Evolutionary conservation across 768 basidiomycete species (phyloP).

Genomic region (Lactifluus rugatus): DNA sequence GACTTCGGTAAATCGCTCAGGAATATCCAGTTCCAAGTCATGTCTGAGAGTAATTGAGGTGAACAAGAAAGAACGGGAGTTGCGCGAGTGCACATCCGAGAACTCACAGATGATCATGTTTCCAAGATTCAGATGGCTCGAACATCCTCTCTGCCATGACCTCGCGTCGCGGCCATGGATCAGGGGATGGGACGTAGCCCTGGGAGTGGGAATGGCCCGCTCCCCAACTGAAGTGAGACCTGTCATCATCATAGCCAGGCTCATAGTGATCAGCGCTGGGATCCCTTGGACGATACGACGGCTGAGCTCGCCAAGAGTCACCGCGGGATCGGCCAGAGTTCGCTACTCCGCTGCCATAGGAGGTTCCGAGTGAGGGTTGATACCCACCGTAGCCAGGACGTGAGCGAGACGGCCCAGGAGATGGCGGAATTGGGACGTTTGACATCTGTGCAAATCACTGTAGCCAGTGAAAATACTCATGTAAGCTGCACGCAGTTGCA

Average conservation of each 20-base stretch:
- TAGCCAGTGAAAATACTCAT: slow-evolving; percentile 3
- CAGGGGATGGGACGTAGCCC: slow-evolving; percentile 23
- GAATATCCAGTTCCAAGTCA: slow-evolving; percentile 2
- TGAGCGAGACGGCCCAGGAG: slow-evolving; percentile 39
- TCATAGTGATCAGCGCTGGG: slow-evolving; percentile 11
- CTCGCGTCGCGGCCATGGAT: slow-evolving; percentile 26
- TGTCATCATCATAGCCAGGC: slow-evolving; percentile 3
- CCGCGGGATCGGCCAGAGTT: slow-evolving; percentile 32
- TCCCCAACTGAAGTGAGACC: slow-evolving; percentile 6
- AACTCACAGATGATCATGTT: slow-evolving; percentile 13
- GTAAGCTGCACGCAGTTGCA: not conserved
- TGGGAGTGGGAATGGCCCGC: slow-evolving; percentile 18
- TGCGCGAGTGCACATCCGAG: not conserved
- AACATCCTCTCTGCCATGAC: slow-evolving; percentile 46
- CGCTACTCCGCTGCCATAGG: slow-evolving; percentile 32
- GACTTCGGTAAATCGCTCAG: slow-evolving; percentile 16
- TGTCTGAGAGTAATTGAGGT: slow-evolving; percentile 7
- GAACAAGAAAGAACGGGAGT: slow-evolving; percentile 1
- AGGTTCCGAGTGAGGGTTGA: slow-evolving; percentile 31
- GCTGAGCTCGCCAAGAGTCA: slow-evolving; percentile 33
- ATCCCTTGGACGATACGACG: slow-evolving; percentile 33
- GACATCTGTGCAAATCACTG: slow-evolving; percentile 15
- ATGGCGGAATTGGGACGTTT: slow-evolving; percentile 35
- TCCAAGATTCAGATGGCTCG: slow-evolving; percentile 64
- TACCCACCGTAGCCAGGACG: slow-evolving; percentile 43